These are phyloP conservation scores for Aschersonia sp. DNA, from an alignment of 2,329 filamentous ascomycete genomes.

Conservation along the genomic window DNA sequence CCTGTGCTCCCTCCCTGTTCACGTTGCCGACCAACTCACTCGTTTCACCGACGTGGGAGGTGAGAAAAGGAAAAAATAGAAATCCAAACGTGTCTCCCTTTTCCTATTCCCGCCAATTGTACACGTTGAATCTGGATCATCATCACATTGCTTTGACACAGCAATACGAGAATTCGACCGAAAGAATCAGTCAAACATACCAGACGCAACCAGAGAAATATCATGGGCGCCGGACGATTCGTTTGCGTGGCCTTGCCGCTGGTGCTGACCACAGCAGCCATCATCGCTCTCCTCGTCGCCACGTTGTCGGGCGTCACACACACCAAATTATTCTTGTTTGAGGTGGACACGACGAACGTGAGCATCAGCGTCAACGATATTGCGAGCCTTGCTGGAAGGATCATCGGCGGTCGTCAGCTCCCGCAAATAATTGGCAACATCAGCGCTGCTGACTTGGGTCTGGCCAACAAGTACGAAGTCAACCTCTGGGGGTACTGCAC, in stretches of 20 bases:
- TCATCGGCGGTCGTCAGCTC: slow-evolving; percentile 10
- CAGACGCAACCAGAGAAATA: slow-evolving; percentile 1
- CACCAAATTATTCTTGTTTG: slow-evolving; percentile 43
- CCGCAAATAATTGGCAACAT: slow-evolving; percentile 28
- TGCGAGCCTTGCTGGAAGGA: slow-evolving; percentile 18
- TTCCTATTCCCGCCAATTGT: no score
- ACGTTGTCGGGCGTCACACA: slow-evolving; percentile 40
- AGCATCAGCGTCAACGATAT: slow-evolving; percentile 19
- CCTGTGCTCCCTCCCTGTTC: neutral
- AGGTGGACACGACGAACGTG: slow-evolving; percentile 49
- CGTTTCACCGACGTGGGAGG: no score
- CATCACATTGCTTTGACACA: neutral
- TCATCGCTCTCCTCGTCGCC: slow-evolving; percentile 52
- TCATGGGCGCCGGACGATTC: slow-evolving; percentile 57
- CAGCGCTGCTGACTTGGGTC: slow-evolving; percentile 41
- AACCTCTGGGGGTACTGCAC: slow-evolving; percentile 81
- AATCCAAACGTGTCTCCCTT: no score
- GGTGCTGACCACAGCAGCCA: slow-evolving; percentile 60
- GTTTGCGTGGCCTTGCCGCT: slow-evolving; percentile 83
- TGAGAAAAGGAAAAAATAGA: no score
- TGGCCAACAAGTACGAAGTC: slow-evolving; percentile 68
- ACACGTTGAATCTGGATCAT: no score
- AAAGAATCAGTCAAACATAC: neutral
- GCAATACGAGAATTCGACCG: neutral
- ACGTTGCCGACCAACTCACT: neutral